A percentile compares a stretch with the other conserved stretches of the same genome.
phyloP scores from a whole-genome alignment of 2,329 filamentous ascomycete genomes.

The Monosporascus cannonballus region DNA sequence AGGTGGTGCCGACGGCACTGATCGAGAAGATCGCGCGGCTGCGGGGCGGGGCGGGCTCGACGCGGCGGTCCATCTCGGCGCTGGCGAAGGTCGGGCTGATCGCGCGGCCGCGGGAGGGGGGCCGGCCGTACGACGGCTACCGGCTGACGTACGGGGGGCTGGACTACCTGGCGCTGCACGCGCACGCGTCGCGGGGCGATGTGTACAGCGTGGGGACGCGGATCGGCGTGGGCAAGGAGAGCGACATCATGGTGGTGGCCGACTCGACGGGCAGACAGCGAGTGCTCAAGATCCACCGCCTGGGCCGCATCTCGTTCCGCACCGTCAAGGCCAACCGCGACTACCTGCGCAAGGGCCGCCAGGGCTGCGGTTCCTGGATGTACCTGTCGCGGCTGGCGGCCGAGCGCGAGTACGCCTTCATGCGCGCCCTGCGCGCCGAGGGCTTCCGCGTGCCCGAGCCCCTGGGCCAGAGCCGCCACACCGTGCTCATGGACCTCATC shows the following conservation, averaged over 20 bases:
- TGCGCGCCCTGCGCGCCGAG: constrained; percentile 76
- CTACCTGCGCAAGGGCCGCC: constrained; percentile 71
- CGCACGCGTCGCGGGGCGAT: constrained; percentile 70
- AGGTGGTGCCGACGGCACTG: constrained; percentile 85
- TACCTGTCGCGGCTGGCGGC: constrained; percentile 91
- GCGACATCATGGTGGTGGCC: constrained; percentile 92
- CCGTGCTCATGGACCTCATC: constrained; percentile 90
- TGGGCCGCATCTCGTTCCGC: constrained; percentile 94
- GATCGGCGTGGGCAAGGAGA: constrained; percentile 95
- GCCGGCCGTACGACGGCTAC: constrained; percentile 75
- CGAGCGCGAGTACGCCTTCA: constrained; percentile 91
- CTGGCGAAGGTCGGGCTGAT: constrained; percentile 91
- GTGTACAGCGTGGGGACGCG: constrained; percentile 92
- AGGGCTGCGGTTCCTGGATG: constrained; percentile 82
- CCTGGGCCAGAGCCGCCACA: constrained; percentile 84
- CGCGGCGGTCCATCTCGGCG: constrained; percentile 80
- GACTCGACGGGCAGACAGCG: constrained; percentile 69
- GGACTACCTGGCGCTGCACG: constrained; percentile 93
- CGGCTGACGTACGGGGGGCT: constrained; percentile 93
- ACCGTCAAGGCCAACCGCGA: constrained; percentile 94
- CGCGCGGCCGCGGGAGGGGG: constrained; percentile 74
- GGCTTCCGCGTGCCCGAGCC: constrained; percentile 88
- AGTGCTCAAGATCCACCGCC: constrained; percentile 91
- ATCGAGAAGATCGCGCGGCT: constrained; percentile 81
- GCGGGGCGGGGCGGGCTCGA: constrained; percentile 69